These are phyloP conservation scores for Neolecta irregularis DNA, from an alignment of 1,139 yeast species.

Conservation along the genomic window DNA sequence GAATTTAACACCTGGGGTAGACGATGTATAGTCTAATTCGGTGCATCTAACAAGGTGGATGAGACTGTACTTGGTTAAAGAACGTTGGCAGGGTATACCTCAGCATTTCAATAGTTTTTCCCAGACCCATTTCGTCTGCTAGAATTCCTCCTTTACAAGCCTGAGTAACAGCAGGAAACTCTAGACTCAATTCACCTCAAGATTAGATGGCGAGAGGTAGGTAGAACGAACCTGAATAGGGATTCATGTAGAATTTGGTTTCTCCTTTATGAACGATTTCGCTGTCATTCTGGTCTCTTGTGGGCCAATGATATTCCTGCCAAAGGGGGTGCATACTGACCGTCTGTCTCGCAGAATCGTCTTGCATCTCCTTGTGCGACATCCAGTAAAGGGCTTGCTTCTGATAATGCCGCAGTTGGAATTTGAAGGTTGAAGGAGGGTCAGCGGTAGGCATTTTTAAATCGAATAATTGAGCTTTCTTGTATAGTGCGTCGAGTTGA, in stretches of 20 bases:
- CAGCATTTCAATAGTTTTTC: slow-evolving; percentile 76
- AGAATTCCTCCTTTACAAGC: slow-evolving; percentile 69
- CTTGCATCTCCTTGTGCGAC: slow-evolving; percentile 39
- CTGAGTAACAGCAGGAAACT: slow-evolving; percentile 36
- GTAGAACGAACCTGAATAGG: too few species aligned
- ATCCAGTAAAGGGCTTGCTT: slow-evolving; percentile 31
- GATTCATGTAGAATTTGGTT: slow-evolving; percentile 51
- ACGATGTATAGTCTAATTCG: slow-evolving; percentile 5
- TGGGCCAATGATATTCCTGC: slow-evolving; percentile 69
- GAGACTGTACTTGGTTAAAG: too few species aligned
- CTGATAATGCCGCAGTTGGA: slow-evolving; percentile 56
- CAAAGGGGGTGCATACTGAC: slow-evolving; percentile 73
- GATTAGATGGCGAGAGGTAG: too few species aligned
- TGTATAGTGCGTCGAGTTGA: slow-evolving; percentile 62
- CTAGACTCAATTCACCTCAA: slow-evolving; percentile 59
- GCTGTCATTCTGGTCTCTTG: slow-evolving; percentile 19
- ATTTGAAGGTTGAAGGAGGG: slow-evolving; percentile 39
- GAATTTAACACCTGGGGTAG: slow-evolving; percentile 24
- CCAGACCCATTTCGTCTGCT: slow-evolving; percentile 97
- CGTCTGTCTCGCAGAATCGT: slow-evolving; percentile 22
- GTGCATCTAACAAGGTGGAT: slow-evolving; percentile 28
- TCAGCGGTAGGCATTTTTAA: slow-evolving; percentile 43
- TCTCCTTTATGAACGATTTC: slow-evolving; percentile 10
- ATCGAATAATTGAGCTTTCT: slow-evolving; percentile 36
- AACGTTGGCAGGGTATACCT: too few species aligned